A percentile compares a stretch with the other conserved stretches of the same genome.
Evolutionary conservation across 2,329 filamentous ascomycete species (phyloP).

Genomic region (Venturia asperata): DNA sequence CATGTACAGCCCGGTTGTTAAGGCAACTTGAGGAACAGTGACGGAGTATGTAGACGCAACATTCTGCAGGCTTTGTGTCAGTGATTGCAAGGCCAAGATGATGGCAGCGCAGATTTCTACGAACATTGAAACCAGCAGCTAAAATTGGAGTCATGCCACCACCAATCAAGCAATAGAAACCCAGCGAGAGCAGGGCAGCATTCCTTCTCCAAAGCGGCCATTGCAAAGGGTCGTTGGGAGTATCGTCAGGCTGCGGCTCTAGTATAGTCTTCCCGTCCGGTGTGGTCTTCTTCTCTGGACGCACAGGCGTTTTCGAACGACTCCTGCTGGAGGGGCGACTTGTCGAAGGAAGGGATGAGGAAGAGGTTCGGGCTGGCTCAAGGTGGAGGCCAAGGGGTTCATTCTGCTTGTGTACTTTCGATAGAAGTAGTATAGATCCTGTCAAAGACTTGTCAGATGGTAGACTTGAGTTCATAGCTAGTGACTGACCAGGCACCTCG

Average conservation of each 20-base stretch:
- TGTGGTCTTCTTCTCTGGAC: slow-evolving; percentile 61
- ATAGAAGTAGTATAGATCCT: slow-evolving; percentile 56
- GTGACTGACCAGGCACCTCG: slow-evolving; percentile 69
- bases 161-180: slow-evolving; percentile 88
- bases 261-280: slow-evolving; percentile 76
- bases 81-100: background rate
- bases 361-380: slow-evolving; percentile 54
- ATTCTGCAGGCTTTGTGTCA: slow-evolving; percentile 34
- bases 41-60: slow-evolving; percentile 63
- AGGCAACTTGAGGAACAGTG: slow-evolving; percentile 63
- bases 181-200: slow-evolving; percentile 68
- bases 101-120: background rate
- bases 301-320: slow-evolving; percentile 21
- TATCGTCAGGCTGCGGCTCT: slow-evolving; percentile 87
- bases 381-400: slow-evolving; percentile 54
- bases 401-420: slow-evolving; percentile 49
- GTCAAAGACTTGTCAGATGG: slow-evolving; percentile 4
- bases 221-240: slow-evolving; percentile 83
- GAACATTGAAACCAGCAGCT: slow-evolving; percentile 70
- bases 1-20: slow-evolving; percentile 92
- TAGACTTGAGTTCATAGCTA: background rate
- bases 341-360: slow-evolving; percentile 47
- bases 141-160: slow-evolving; percentile 88
- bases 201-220: slow-evolving; percentile 82
- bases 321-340: slow-evolving; percentile 23